Evolutionary conservation across 2,329 filamentous ascomycete species (phyloP), one percentile per base, ranked within the genome.

Genomic region (Fusarium musae): DNA sequence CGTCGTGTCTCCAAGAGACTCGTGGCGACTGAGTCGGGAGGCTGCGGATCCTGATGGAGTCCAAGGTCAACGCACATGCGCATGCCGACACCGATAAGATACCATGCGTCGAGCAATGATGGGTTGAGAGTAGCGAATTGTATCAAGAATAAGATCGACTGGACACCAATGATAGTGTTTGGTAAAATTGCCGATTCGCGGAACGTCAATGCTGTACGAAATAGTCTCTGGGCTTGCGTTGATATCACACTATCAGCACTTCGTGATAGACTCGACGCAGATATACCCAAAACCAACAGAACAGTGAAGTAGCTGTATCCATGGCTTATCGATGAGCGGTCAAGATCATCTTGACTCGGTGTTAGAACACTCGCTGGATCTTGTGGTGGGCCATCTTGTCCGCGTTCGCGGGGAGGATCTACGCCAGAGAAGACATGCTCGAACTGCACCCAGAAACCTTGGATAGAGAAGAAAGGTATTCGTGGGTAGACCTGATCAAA

Each of bases 41-140:
- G 47, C 2, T 54, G 42, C 0, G 65, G 65, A 54, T 68, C 65
- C 23, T 68, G 65, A 15, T 68, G 65, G 0, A 68, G 37, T 0
- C 65, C 65, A 3, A 68, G 63, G 3, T 68, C 65, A 10, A 68
- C 65, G 10, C 63, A 68, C 65, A 68, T 68, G 0, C 65, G 56
- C 63, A 68, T 68, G 0, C 65, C 65, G 2, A 68, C 65, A 1
- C 65, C 65, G 3, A 68, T 68, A 3, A 68, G 37, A 21, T 68
- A 68, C 65, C 65, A 68, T 1, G 65, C 65, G 1, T 68, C 63
- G 0, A 68, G 49, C 9, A 68, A 6, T 0, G 64, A 68, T 2
- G 64, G 66, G 12, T 68, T 68, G 4, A 68, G 40, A 17, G 66
- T 68, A 1, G 47, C 64, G 3, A 68, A 68, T 19, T 63, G 66